phyloP scores from a whole-genome alignment of 1,139 yeast species.

The Saccharomyces hybrid region DNA sequence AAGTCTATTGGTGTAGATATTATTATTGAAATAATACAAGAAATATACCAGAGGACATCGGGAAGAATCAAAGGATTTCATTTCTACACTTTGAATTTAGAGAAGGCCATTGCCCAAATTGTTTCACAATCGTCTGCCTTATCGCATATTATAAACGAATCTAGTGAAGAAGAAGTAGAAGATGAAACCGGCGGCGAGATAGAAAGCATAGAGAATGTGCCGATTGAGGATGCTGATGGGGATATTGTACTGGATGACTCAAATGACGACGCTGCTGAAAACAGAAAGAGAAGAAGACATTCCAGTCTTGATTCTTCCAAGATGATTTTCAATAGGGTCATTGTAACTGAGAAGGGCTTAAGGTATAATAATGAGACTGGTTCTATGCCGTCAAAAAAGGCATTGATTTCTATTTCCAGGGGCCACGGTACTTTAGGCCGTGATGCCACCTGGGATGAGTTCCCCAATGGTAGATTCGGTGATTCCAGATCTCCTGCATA shows the following conservation, averaged over 20 bases:
- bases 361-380: conserved; percentile 5
- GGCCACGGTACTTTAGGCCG: conserved; percentile 83
- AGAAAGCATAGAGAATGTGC: conserved; percentile 33
- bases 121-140: conserved; percentile 53
- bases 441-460: conserved; percentile 97
- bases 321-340: conserved; percentile 16
- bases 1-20: conserved; percentile 77
- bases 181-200: conserved; percentile 20
- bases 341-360: conserved; percentile 10
- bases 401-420: conserved; percentile 65
- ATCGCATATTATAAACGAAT: conserved; percentile 33
- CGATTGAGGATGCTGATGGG: conserved; percentile 22
- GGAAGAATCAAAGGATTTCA: conserved; percentile 71
- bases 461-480: conserved; percentile 96
- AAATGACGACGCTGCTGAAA: conserved; percentile 9
- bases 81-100: conserved; percentile 82
- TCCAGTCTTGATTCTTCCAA: conserved; percentile 25
- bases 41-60: conserved; percentile 45
- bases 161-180: conserved; percentile 31
- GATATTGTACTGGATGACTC: conserved; percentile 19
- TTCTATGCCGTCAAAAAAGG: conserved; percentile 40
- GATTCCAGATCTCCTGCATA: conserved; percentile 95
- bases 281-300: conserved; percentile 28
- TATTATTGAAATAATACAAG: conserved; percentile 54
- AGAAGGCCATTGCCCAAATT: conserved; percentile 82